Base-by-base conservation (phyloP, 768 basidiomycete genomes). In the Lactarius quietus region DNA sequence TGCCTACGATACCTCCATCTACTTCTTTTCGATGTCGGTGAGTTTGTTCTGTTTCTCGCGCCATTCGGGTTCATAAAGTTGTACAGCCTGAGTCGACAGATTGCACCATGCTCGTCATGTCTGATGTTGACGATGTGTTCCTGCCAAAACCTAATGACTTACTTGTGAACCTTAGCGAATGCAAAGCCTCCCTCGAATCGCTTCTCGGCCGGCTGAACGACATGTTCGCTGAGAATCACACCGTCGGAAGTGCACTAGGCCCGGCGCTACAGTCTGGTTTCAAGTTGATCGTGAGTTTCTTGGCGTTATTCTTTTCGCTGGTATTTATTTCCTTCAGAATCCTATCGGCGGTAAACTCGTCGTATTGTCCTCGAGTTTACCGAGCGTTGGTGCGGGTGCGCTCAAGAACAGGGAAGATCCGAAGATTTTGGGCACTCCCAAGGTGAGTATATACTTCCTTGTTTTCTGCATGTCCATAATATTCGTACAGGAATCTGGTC, bases 211-310 rank as follows among this genome's bases (percentile, higher is more conserved):
- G 90, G 60, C 82, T 99, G 62, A 91, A 88, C 70, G 96, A 95
- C 63, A 98, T 99, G 96, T 99, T 98, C 85, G 86, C 90, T 75
- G 96, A 98, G n/a, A 93, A 93, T 66, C 89, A 88, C 73, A 88
- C 88, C 33, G 87, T 95, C 63, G 96, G 95, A 3, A 95, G 92
- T 76, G 97, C 97, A 3, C 79, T 98, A 71, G 95, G 97, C 31
- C 92, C 96, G 20, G 97, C 93, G 31, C 78, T 98, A 51, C 95
- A 98, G 74, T 95, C 95, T 45, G 97, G 93, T 35, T 97, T 91
- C 80, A 96, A 98, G 78, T 76, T 99, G 69, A 94, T 97, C 84
- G 93, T 92, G 71, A 33, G 79, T 74, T 36, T 9, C 7, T 18
- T 43, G 23, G 28, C 23, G 57, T 59, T 31, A 1, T 36, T 36